phyloP scores from a whole-genome alignment of 2,329 filamentous ascomycete species.

The Colletotrichum tofieldiae region DNA sequence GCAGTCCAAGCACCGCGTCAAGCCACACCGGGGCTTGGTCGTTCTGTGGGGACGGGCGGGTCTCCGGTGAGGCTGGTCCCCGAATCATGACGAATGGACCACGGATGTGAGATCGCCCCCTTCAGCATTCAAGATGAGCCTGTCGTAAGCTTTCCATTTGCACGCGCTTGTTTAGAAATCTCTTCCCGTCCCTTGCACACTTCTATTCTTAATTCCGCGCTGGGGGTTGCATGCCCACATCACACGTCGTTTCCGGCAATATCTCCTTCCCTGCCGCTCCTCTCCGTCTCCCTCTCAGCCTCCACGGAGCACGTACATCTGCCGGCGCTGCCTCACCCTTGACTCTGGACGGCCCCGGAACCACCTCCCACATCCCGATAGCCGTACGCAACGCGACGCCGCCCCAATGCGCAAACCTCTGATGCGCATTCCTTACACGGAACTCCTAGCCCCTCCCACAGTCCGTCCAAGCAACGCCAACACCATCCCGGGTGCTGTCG shows the following conservation, averaged over 20 bases:
- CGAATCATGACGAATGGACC: slow-evolving; percentile 40
- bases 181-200: slow-evolving; percentile 21
- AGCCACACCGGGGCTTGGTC: slow-evolving; percentile 39
- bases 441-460: slow-evolving; percentile 81
- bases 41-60: slow-evolving; percentile 15
- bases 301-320: slow-evolving; percentile 22
- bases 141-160: slow-evolving; percentile 29
- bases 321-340: slow-evolving; percentile 22
- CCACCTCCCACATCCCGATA: slow-evolving; percentile 37
- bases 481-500: slow-evolving; percentile 80
- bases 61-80: slow-evolving; percentile 16
- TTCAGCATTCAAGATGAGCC: slow-evolving; percentile 31
- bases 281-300: slow-evolving; percentile 27
- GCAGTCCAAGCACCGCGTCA: background rate
- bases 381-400: slow-evolving; percentile 35
- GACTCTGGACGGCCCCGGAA: slow-evolving; percentile 10
- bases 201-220: slow-evolving; percentile 28
- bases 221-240: slow-evolving; percentile 16
- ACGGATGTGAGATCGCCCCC: slow-evolving; percentile 29
- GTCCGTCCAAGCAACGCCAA: slow-evolving; percentile 82
- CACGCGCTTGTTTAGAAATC: slow-evolving; percentile 31
- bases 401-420: slow-evolving; percentile 76
- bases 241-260: background rate
- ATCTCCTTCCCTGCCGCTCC: slow-evolving; percentile 9
- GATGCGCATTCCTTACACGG: slow-evolving; percentile 93